Percentiles rank a stretch among this genome's conserved stretches.
Conservation (phyloP, 257 asterid genomes). For the Solanum chaucha region DNA sequence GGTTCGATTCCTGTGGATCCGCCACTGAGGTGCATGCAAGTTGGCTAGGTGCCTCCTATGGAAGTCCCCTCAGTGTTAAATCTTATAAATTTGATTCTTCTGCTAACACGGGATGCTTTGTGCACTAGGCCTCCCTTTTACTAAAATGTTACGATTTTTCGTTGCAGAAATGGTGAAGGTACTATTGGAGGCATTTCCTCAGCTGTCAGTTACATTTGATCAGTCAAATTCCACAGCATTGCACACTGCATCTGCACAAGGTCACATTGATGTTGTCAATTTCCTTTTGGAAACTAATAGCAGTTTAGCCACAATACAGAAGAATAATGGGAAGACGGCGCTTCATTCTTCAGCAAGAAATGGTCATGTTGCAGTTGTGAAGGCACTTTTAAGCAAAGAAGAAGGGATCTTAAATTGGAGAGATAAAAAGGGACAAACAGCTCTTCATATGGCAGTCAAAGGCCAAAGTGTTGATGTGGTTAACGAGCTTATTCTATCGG, state of each 20-base stretch:
- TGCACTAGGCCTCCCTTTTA: background rate
- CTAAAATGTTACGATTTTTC: background rate
- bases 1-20: too few relatives aligned
- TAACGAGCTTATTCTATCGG: slow-evolving; percentile 36
- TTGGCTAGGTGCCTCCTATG: background rate
- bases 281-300: slow-evolving; percentile 54
- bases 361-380: slow-evolving; percentile 56
- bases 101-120: background rate
- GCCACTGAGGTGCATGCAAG: background rate
- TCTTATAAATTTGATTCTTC: background rate
- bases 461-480: slow-evolving; percentile 42
- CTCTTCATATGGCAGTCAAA: slow-evolving; percentile 82
- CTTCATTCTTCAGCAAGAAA: slow-evolving; percentile 68
- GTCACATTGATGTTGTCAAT: slow-evolving; percentile 47
- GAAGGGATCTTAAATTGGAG: slow-evolving; percentile 41
- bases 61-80: background rate
- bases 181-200: slow-evolving; percentile 53
- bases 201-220: slow-evolving; percentile 56
- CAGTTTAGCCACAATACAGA: slow-evolving; percentile 50
- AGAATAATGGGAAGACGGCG: slow-evolving; percentile 65
- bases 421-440: slow-evolving; percentile 79
- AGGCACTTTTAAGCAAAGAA: slow-evolving; percentile 51
- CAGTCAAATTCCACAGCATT: slow-evolving; percentile 61
- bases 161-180: slow-evolving; percentile 50
- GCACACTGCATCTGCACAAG: slow-evolving; percentile 68